A percentile compares a stretch with the other conserved stretches of the same genome.
Evolutionary conservation across 768 basidiomycete genomes (phyloP).

Genomic region (Vararia minispora): DNA sequence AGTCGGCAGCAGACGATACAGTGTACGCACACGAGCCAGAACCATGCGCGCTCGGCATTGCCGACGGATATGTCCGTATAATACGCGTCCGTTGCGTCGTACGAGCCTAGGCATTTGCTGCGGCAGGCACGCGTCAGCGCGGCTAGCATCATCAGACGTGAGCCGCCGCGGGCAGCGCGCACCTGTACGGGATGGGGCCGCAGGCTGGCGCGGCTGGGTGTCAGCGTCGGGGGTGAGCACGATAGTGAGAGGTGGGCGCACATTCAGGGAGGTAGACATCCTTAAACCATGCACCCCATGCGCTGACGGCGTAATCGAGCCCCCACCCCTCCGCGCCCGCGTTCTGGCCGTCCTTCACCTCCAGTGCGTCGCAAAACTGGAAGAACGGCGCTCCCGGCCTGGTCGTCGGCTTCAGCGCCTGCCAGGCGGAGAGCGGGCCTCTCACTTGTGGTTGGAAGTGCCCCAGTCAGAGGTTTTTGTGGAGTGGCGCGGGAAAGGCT

Average conservation of each 20-base stretch:
- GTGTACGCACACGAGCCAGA: slow-evolving; percentile 46
- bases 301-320: slow-evolving; percentile 42
- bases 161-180: too few relatives aligned
- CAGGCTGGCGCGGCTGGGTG: too few relatives aligned
- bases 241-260: slow-evolving; percentile 13
- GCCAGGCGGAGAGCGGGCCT: slow-evolving; percentile 60
- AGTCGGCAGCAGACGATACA: neutral
- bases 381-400: slow-evolving; percentile 39
- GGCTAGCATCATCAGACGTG: too few relatives aligned
- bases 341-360: slow-evolving; percentile 45
- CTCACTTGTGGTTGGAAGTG: too few relatives aligned
- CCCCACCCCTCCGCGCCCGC: slow-evolving; percentile 51
- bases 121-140: too few relatives aligned
- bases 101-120: slow-evolving; percentile 31
- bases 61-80: slow-evolving; percentile 48
- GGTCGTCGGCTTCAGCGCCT: slow-evolving; percentile 38
- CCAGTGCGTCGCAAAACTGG: slow-evolving; percentile 56
- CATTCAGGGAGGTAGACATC: slow-evolving; percentile 30
- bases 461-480: too few relatives aligned
- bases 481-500: too few relatives aligned
- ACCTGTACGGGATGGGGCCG: too few relatives aligned
- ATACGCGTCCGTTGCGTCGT: slow-evolving; percentile 25
- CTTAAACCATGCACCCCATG: slow-evolving; percentile 54
- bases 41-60: slow-evolving; percentile 52
- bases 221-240: too few relatives aligned